Evolutionary conservation across 1,139 yeast species (phyloP), one percentile per base, ranked within the genome.

Genomic region (Scheffersomyces quercinus): DNA sequence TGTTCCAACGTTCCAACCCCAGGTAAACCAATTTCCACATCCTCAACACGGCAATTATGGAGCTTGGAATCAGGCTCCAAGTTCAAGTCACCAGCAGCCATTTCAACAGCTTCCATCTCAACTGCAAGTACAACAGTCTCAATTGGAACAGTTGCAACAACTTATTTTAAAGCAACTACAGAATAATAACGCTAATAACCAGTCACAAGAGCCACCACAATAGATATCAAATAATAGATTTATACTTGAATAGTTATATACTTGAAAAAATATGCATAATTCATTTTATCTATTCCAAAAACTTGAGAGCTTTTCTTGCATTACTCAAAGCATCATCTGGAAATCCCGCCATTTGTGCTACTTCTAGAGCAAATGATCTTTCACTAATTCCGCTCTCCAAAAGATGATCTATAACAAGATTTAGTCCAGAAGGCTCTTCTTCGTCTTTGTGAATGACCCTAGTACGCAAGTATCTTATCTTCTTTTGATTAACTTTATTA

Each of bases 301-400:
- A 43, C 41, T 39, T 49, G 53, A 75, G 61, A 38, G 77, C 80
- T 16, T 60, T 51, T 31, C 55, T 55, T 1, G 91, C 90, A 36
- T 70, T 65, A 2, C 65, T 49, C 11, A 90, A 54, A 0, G 91
- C 91, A 3, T 65, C 58, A 2, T 54, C 45, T 0, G 98, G 97
- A 50, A 89, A 87, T 0, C 97, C 97, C 0, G 97, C 96, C 56
- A 81, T 65, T 50, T 77, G 74, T 0, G 97, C 98, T 7, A 90
- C 89, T 45, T 82, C 82, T n/a, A 90, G 65, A 0, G 97, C 98
- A 62, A 86, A 88, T 0, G 97, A 88, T 45, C 84, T 76, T 8
- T 73, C 75, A 52, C 93, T 82, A 5, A 93, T 79, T 0, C 99
- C 99, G 2, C 78, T 78, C 35, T 69, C 72, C 30, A 93, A 66